Evolutionary conservation across 768 basidiomycete species (phyloP).

Genomic region (Coprinopsis sp.): DNA sequence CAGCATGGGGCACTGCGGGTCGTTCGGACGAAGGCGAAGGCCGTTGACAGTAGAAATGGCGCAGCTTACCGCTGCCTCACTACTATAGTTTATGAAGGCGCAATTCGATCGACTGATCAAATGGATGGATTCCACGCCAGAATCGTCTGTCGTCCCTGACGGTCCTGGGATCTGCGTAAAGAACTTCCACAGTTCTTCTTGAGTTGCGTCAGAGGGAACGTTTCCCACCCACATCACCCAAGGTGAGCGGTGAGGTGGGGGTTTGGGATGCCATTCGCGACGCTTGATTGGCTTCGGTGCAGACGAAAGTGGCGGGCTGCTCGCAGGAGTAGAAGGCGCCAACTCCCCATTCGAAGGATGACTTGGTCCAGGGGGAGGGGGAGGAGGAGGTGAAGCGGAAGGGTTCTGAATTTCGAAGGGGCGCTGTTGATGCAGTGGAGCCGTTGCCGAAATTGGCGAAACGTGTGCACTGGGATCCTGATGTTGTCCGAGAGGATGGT

Average conservation of each 20-base stretch:
- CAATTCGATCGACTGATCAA: slow-evolving; percentile 94
- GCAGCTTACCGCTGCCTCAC: slow-evolving; percentile 51
- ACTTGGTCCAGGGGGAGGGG: slow-evolving; percentile 10
- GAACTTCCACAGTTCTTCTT: slow-evolving; percentile 84
- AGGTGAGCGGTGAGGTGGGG: slow-evolving; percentile 71
- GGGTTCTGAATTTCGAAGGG: slow-evolving; percentile 3
- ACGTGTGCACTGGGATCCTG: slow-evolving; percentile 17
- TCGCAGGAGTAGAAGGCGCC: slow-evolving; percentile 3
- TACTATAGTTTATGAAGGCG: slow-evolving; percentile 87
- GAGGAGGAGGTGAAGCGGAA: slow-evolving; percentile 2
- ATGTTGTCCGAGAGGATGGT: slow-evolving; percentile 25
- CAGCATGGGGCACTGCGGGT: slow-evolving; percentile 68
- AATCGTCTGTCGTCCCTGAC: slow-evolving; percentile 25
- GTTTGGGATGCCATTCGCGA: slow-evolving; percentile 63
- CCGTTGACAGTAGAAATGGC: slow-evolving; percentile 78
- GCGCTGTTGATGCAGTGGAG: slow-evolving; percentile 12
- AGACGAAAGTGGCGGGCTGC: slow-evolving; percentile 11
- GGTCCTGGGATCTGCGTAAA: slow-evolving; percentile 39
- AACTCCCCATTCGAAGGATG: slow-evolving; percentile 8
- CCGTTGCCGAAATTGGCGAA: slow-evolving; percentile 15
- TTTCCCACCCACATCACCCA: slow-evolving; percentile 99
- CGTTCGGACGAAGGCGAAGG: slow-evolving; percentile 58
- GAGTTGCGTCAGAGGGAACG: slow-evolving; percentile 75
- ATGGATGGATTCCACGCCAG: slow-evolving; percentile 80
- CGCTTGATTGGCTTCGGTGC: slow-evolving; percentile 32